Evolutionary conservation across 2,329 filamentous ascomycete species (phyloP).

Genomic region (Pseudophaeomoniella oleicola): DNA sequence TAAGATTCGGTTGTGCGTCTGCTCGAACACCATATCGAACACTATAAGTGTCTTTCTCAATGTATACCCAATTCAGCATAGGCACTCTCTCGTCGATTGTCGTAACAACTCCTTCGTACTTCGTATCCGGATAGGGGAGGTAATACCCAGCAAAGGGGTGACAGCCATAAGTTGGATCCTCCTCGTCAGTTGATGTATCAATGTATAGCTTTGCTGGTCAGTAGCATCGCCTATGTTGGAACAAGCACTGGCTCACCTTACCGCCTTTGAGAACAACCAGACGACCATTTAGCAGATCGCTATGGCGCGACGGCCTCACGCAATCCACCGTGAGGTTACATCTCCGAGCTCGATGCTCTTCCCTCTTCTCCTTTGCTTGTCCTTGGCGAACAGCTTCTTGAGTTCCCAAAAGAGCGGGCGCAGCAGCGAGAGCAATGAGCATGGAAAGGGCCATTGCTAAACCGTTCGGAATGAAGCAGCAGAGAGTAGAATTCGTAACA

Average conservation of each 20-base stretch:
- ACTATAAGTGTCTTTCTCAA: conserved; percentile 46
- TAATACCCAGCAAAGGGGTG: conserved; percentile 44
- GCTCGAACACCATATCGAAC: conserved; percentile 52
- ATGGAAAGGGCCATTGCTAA: conserved; percentile 26
- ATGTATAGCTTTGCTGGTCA: conserved; percentile 15
- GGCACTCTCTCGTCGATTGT: conserved; percentile 33
- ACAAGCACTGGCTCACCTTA: conserved; percentile 30
- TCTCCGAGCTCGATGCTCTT: conserved; percentile 35
- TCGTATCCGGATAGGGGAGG: conserved; percentile 40
- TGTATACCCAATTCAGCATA: conserved; percentile 55
- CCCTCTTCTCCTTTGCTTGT: conserved; percentile 32
- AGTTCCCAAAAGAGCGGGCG: conserved; percentile 31
- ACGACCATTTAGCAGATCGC: conserved; percentile 21
- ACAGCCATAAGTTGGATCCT: conserved; percentile 34
- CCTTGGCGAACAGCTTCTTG: conserved; percentile 36
- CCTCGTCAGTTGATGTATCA: conserved; percentile 35
- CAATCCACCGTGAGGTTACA: conserved; percentile 28
- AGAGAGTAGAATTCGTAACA: too few relatives aligned
- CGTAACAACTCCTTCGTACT: conserved; percentile 22
- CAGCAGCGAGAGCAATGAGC: conserved; percentile 25
- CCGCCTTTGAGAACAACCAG: conserved; percentile 30
- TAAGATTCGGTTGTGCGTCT: conserved; percentile 55
- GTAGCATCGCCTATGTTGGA: conserved; percentile 3
- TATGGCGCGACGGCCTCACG: conserved; percentile 6
- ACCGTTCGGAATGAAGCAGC: neutral